These are phyloP conservation scores for Lepidium sativum DNA, from an alignment of 345 rosid species.

Conservation along the genomic window DNA sequence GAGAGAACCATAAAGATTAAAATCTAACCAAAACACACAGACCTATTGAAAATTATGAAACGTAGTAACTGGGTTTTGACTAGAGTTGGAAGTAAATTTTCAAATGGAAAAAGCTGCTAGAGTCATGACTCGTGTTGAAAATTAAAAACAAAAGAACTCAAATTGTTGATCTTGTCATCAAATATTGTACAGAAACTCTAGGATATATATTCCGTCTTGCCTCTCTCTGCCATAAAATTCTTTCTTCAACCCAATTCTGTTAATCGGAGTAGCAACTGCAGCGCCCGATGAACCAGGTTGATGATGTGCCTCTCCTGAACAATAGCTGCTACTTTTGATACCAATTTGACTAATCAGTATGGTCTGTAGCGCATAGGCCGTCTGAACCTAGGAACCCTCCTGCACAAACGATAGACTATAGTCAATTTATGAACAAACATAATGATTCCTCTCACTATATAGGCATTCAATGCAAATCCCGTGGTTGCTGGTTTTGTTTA, in stretches of 20 bases:
- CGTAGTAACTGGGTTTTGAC: neutral
- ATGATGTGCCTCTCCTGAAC: constrained; percentile 3
- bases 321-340: constrained; percentile 14
- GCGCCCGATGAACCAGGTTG: neutral
- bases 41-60: neutral
- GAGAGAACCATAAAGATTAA: neutral
- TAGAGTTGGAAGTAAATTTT: neutral
- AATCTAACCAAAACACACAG: neutral
- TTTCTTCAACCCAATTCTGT: constrained; percentile 9
- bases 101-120: constrained; percentile 9
- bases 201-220: neutral
- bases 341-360: constrained; percentile 34
- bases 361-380: constrained; percentile 90
- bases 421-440: neutral
- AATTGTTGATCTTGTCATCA: constrained; percentile 12
- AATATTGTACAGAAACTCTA: constrained; percentile 19
- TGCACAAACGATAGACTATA: constrained; percentile 31
- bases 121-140: neutral
- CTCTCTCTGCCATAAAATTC: neutral
- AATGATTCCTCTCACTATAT: neutral
- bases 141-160: neutral
- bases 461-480: neutral
- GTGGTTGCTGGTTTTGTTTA: neutral
- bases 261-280: neutral
- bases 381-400: constrained; percentile 94